Conservation (phyloP, 768 basidiomycete species). For the Lanmaoa pseudosensibilis region DNA sequence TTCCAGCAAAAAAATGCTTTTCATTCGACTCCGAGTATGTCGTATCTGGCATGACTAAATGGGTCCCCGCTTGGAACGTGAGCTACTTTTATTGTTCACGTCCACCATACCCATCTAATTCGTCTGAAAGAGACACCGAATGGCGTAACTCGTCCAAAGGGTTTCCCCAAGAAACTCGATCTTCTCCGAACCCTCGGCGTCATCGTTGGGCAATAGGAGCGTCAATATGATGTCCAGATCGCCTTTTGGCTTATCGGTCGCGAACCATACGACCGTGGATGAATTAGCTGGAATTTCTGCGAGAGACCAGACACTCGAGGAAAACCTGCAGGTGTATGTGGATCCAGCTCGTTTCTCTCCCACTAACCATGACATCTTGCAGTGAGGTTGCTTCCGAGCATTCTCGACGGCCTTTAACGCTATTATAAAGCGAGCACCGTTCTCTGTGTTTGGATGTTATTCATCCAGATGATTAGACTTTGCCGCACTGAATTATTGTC, state of each 20-base stretch:
- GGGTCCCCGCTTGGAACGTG: constrained; percentile 5
- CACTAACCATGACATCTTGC: background rate
- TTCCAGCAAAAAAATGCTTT: background rate
- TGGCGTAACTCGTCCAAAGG: background rate
- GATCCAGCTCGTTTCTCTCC: background rate
- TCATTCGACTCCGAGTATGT: constrained; percentile 1
- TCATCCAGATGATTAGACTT: background rate
- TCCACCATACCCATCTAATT: background rate
- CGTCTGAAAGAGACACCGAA: background rate
- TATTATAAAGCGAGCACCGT: background rate
- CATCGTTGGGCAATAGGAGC: background rate
- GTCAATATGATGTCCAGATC: background rate
- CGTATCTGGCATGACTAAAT: constrained; percentile 1
- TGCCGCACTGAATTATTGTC: too few species aligned
- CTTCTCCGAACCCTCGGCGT: constrained; percentile 2
- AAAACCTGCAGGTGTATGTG: background rate
- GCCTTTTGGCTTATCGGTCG: constrained; percentile 2
- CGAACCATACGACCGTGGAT: background rate
- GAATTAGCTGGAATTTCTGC: background rate
- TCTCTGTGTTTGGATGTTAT: background rate
- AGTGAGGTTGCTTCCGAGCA: background rate
- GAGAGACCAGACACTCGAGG: background rate
- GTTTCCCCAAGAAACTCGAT: constrained; percentile 5
- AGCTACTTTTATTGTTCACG: background rate
- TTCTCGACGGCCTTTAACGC: background rate